Evolutionary conservation across 768 basidiomycete species (phyloP).

Genomic region (Dioszegia crocea): DNA sequence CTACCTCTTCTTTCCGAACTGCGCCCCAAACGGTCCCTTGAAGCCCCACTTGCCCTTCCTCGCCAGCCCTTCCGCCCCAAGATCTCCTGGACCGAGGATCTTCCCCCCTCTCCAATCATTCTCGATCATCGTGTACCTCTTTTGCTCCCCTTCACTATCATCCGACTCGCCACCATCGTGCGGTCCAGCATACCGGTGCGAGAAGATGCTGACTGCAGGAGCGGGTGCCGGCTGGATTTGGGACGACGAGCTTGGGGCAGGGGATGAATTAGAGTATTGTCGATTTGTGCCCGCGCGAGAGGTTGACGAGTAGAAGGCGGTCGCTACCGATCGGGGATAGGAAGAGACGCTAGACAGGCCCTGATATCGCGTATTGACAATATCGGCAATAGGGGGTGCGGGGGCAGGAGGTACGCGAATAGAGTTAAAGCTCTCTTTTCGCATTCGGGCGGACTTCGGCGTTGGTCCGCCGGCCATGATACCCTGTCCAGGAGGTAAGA

Average conservation of each 20-base stretch:
- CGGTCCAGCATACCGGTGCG: slow-evolving; percentile 28
- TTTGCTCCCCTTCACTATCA: slow-evolving; percentile 22
- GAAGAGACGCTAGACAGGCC: slow-evolving; percentile 11
- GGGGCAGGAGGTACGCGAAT: slow-evolving; percentile 6
- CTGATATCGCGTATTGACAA: slow-evolving; percentile 25
- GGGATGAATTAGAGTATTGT: not conserved
- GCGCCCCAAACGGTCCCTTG: slow-evolving; percentile 14
- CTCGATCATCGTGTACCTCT: slow-evolving; percentile 35
- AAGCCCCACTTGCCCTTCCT: slow-evolving; percentile 18
- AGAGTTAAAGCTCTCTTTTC: slow-evolving; percentile 9
- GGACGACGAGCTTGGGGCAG: not conserved
- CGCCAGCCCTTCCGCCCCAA: slow-evolving; percentile 11
- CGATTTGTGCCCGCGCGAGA: not conserved
- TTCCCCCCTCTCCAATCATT: slow-evolving; percentile 39
- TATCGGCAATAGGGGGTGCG: slow-evolving; percentile 29
- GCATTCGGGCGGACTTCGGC: not conserved
- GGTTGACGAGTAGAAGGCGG: slow-evolving; percentile 2
- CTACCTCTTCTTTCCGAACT: slow-evolving; percentile 12
- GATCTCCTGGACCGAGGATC: slow-evolving; percentile 10
- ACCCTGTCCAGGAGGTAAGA: not conserved
- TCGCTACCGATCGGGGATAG: not conserved
- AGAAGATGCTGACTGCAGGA: slow-evolving; percentile 35
- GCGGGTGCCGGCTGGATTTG: slow-evolving; percentile 6
- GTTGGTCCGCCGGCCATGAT: slow-evolving; percentile 1
- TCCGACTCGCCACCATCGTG: slow-evolving; percentile 40